These are phyloP conservation scores for Phytophthora kernoviae DNA, from an alignment of 352 stramenopile genomes.

Conservation along the genomic window DNA sequence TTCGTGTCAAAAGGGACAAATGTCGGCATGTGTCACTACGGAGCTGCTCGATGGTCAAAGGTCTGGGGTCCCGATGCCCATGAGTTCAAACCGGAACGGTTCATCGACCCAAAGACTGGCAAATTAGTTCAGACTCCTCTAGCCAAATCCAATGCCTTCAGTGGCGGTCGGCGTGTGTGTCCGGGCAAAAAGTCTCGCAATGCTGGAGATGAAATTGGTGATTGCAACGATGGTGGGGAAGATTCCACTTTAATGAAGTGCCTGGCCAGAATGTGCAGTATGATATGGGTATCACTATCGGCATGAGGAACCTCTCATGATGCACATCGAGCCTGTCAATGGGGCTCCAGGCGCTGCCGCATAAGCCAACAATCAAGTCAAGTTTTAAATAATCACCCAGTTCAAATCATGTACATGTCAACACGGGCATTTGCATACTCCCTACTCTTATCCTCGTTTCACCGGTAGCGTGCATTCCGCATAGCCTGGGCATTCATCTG, in stretches of 20 bases:
- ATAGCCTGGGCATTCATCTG: too few species aligned
- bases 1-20: constrained; percentile 55
- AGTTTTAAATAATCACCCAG: too few species aligned
- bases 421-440: too few species aligned
- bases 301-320: constrained; percentile 41
- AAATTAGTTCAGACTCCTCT: constrained; percentile 43
- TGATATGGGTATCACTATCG: constrained; percentile 42
- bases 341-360: constrained; percentile 10
- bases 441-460: too few species aligned
- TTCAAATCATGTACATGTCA: too few species aligned
- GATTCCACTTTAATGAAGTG: constrained; percentile 48
- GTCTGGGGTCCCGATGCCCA: constrained; percentile 69
- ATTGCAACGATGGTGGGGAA: constrained; percentile 49
- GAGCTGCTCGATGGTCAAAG: constrained; percentile 43
- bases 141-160: constrained; percentile 75
- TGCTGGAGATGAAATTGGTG: constrained; percentile 78
- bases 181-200: constrained; percentile 64
- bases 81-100: constrained; percentile 41
- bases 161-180: constrained; percentile 67
- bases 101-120: constrained; percentile 47
- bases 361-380: constrained; percentile 2
- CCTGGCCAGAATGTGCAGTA: constrained; percentile 38
- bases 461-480: too few species aligned
- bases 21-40: constrained; percentile 59
- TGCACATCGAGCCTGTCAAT: constrained; percentile 26